Percentiles rank a stretch among this genome's conserved stretches.
These are phyloP conservation scores for Handroanthus guayacan DNA, from an alignment of 257 asterid species.

Conservation along the genomic window DNA sequence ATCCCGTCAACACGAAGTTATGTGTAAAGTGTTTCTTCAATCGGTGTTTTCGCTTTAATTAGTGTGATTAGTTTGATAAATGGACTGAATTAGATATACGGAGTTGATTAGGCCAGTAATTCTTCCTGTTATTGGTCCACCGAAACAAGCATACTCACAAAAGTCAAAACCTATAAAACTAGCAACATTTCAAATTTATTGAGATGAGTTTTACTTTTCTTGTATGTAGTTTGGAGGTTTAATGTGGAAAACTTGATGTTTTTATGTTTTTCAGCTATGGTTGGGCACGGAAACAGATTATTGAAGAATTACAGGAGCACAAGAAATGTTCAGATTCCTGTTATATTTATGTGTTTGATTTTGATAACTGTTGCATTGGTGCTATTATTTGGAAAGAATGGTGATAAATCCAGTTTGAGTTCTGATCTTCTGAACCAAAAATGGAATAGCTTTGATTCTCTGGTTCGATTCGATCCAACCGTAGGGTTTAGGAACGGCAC, in stretches of 20 bases:
- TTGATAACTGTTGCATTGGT: slow-evolving; percentile 49
- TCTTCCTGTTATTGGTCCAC: not conserved
- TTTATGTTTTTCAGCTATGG: slow-evolving; percentile 52
- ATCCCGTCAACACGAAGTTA: not conserved
- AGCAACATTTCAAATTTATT: not conserved
- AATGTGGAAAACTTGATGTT: slow-evolving; percentile 22
- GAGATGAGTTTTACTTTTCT: not conserved
- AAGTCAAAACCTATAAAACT: not conserved
- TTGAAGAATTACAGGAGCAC: slow-evolving; percentile 52
- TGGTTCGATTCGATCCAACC: slow-evolving; percentile 62
- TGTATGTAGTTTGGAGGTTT: slow-evolving; percentile 20
- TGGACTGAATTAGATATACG: slow-evolving; percentile 16
- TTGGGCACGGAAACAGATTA: slow-evolving; percentile 57
- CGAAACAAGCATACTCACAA: not conserved
- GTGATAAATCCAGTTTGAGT: slow-evolving; percentile 40
- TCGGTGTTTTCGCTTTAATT: not conserved
- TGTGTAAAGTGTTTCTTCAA: not conserved
- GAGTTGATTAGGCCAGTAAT: not conserved
- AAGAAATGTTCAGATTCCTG: slow-evolving; percentile 43
- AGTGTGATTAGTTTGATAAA: slow-evolving; percentile 1
- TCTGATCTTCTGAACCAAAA: slow-evolving; percentile 45
- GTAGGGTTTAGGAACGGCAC: slow-evolving; percentile 70
- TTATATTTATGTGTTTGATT: slow-evolving; percentile 48
- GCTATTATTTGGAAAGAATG: slow-evolving; percentile 51
- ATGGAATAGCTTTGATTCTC: slow-evolving; percentile 62